Base-by-base conservation (phyloP, 2,329 filamentous ascomycete species). In the Exophiala aquamarina region DNA sequence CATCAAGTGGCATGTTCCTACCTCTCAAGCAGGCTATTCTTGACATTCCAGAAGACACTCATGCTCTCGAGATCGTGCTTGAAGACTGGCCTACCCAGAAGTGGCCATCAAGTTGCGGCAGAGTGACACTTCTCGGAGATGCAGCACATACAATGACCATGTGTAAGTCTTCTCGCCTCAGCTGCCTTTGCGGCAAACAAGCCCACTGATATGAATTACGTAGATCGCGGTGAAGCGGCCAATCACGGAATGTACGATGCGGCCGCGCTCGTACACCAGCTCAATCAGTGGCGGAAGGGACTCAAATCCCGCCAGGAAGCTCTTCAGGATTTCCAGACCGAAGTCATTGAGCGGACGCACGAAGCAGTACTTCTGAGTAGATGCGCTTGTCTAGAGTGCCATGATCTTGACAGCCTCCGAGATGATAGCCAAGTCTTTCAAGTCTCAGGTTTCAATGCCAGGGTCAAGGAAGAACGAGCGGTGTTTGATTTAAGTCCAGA, bases 121-220 rank as follows among this genome's bases (percentile, higher is more conserved):
- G 63, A 18, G 58, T 68, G 7, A 67, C 65, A 17, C 47, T 69
- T 3, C 64, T 63, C 13, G 67, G 66, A 2, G 67, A 69, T 47
- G 64, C 66, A 23, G 67, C 66, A n/a, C 66, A 69, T 53, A 62
- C 66, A 0, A 70, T 70, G 67, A 67, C 66, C 0, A 32, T 45
- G 23, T 38, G 39, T 29, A 14, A 20, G 23, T 41, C 35, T 36
- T 6, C 32, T 17, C 37, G 18, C 15, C 10, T 20, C 44, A 23
- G 18, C 2, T 31, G 14, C 3, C n/a, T 33, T 41, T 8, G n/a
- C n/a, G 3, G 10, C 14, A 23, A 19, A 10, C n/a, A 26, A 28
- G n/a, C 13, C 23, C 19, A 41, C 23, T 41, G 20, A 36, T 8
- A 37, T 14, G n/a, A 9, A 18, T 9, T 38, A n/a, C 20, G 10